Percentiles rank a stretch among this genome's conserved stretches.
Evolutionary conservation across 768 basidiomycete species (phyloP).

Genomic region (Scleroderma citrinum): DNA sequence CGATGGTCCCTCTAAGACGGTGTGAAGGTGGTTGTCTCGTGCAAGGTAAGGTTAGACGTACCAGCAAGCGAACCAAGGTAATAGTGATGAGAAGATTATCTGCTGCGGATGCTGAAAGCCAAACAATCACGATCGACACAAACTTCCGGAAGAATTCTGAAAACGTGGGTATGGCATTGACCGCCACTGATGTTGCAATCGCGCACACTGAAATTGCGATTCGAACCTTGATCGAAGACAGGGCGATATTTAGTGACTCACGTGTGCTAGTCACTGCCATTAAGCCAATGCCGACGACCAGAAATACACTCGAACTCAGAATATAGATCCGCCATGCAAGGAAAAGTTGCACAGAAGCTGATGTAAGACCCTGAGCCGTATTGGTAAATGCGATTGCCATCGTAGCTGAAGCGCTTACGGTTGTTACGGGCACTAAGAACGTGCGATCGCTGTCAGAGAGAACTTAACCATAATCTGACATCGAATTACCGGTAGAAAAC

Average conservation of each 20-base stretch:
- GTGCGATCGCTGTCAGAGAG: neutral
- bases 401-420: slow-evolving; percentile 9
- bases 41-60: slow-evolving; percentile 15
- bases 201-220: slow-evolving; percentile 17
- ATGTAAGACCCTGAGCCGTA: slow-evolving; percentile 17
- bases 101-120: slow-evolving; percentile 40
- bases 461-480: neutral
- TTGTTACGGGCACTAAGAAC: slow-evolving; percentile 16
- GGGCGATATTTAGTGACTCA: slow-evolving; percentile 4
- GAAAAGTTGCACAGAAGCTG: slow-evolving; percentile 23
- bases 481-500: slow-evolving; percentile 23
- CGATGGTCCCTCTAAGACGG: slow-evolving; percentile 27
- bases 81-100: slow-evolving; percentile 45
- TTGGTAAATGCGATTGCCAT: neutral
- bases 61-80: slow-evolving; percentile 37
- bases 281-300: slow-evolving; percentile 8
- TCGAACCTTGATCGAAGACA: neutral
- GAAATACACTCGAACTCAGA: slow-evolving; percentile 9
- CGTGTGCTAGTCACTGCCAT: slow-evolving; percentile 16
- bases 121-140: slow-evolving; percentile 28
- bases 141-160: slow-evolving; percentile 25
- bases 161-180: slow-evolving; percentile 23
- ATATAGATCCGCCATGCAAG: slow-evolving; percentile 25
- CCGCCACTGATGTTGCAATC: slow-evolving; percentile 28
- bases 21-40: neutral